Base-by-base conservation (phyloP, 2,329 filamentous ascomycete genomes). In the Fusarium sp. region DNA sequence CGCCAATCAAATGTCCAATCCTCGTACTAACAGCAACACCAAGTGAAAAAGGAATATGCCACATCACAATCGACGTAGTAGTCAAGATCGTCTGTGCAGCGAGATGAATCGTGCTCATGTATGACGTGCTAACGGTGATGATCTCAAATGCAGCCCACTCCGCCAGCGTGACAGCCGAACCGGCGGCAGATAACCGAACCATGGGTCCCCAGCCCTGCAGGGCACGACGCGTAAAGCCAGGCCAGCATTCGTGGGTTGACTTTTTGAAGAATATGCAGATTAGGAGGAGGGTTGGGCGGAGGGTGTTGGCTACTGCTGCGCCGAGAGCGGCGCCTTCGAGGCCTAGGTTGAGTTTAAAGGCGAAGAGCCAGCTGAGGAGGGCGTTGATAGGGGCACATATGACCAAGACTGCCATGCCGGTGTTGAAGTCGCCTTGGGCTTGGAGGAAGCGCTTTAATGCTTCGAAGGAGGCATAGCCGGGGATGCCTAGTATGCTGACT, bases 391-490 rank as follows among this genome's bases (percentile, higher is more conserved):
- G 86, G 0, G 85, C 83, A 43, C 85, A 85, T 30, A 88, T 72
- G 4, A 88, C 50, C 13, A 88, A 79, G 28, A 87, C 82, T 13
- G 82, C 80, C 74, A 88, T 82, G 19, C 83, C 85, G 3, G 84
- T 85, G 38, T 84, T 84, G 79, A 88, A 89, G 37, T 87, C 81
- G 3, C 88, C 87, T 69, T 89, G 87, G 0, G 88, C 86, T 74
- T 89, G 87, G 6, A 88, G 81, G 69, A 88, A 89, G 1, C 87
- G 82, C 75, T 89, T 89, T 4, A 85, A 81, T 0, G 86, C 86
- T 69, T 89, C 88, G 35, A 89, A 89, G 6, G 83, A 82, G 3
- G 85, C 86, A 61, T 88, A 89, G 6, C 86, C 87, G 2, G 87
- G 87, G 3, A 87, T 80, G 0, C 87, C 86, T 11, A 87, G 76